Conservation (phyloP, 305 asterid genomes). For the Caryopteris hybrid region DNA sequence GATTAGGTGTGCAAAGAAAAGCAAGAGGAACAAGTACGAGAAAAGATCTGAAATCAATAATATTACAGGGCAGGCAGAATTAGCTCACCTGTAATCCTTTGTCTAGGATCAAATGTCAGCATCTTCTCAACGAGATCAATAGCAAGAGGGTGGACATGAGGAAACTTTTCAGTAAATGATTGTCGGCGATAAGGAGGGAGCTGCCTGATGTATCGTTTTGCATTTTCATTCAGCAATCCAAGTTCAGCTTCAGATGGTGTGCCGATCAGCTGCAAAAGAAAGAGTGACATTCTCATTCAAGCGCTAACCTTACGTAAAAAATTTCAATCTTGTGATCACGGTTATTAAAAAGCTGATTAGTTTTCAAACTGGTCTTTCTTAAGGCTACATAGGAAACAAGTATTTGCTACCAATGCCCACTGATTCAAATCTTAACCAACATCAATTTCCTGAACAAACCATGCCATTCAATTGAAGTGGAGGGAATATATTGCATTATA, state of each 20-base stretch:
- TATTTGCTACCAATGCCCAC: not conserved
- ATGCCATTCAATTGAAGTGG: not conserved
- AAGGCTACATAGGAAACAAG: not conserved
- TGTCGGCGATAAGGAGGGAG: slow-evolving; percentile 72
- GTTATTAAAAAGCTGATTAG: not conserved
- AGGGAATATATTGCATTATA: not conserved
- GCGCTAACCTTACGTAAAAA: too few species aligned
- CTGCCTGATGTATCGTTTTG: slow-evolving; percentile 79
- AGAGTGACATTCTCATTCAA: not conserved
- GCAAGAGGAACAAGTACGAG: too few species aligned
- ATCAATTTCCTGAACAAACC: not conserved
- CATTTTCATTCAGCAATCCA: slow-evolving; percentile 82
- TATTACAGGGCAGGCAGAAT: not conserved
- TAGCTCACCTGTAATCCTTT: slow-evolving; percentile 67
- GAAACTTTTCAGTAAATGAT: slow-evolving; percentile 75
- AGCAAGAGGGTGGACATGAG: slow-evolving; percentile 86
- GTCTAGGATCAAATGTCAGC: slow-evolving; percentile 93
- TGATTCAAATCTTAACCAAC: not conserved
- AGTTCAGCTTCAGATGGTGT: slow-evolving; percentile 87
- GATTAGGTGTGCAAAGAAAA: too few species aligned
- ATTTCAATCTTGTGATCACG: not conserved
- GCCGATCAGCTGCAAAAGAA: slow-evolving; percentile 71
- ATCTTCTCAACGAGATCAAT: slow-evolving; percentile 86
- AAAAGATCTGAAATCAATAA: not conserved
- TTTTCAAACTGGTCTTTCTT: not conserved